phyloP scores from a whole-genome alignment of 768 basidiomycete genomes.

The Termitomyces eurrhizus region DNA sequence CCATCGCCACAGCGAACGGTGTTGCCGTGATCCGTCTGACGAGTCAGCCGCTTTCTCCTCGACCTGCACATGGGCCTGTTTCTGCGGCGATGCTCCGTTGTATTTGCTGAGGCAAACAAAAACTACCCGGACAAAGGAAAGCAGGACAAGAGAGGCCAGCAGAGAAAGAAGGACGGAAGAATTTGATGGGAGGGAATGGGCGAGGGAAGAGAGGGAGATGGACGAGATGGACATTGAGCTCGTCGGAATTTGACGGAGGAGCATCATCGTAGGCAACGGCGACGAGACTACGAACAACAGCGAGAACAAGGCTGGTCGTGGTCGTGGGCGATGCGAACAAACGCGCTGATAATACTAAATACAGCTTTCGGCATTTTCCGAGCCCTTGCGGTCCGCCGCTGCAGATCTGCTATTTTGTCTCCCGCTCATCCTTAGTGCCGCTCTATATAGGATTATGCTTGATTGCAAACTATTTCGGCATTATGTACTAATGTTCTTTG shows the following conservation, averaged over 20 bases:
- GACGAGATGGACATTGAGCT: constrained; percentile 16
- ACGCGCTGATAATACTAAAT: constrained; percentile 13
- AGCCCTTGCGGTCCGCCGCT: not conserved
- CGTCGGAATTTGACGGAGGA: constrained; percentile 20
- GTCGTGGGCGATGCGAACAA: constrained; percentile 16
- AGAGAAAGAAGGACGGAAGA: constrained; percentile 24
- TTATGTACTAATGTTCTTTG: not conserved
- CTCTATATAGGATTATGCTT: not conserved
- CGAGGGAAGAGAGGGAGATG: constrained; percentile 14
- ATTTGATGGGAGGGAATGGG: constrained; percentile 20
- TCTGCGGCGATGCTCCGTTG: constrained; percentile 9
- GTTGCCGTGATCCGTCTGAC: constrained; percentile 9
- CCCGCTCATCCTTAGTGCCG: not conserved
- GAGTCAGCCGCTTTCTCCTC: constrained; percentile 15
- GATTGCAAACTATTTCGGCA: too few species aligned
- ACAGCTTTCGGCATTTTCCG: constrained; percentile 18
- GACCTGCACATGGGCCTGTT: constrained; percentile 11
- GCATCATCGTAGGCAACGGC: constrained; percentile 20
- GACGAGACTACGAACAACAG: constrained; percentile 18
- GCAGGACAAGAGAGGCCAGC: constrained; percentile 23
- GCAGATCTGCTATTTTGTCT: not conserved
- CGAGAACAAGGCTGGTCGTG: constrained; percentile 18
- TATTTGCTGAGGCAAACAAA: constrained; percentile 13
- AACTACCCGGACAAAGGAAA: constrained; percentile 20
- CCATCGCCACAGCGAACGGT: constrained; percentile 21